These are phyloP conservation scores for Hypoxylon perforatum DNA, from an alignment of 495 filamentous ascomycete genomes.

Conservation along the genomic window DNA sequence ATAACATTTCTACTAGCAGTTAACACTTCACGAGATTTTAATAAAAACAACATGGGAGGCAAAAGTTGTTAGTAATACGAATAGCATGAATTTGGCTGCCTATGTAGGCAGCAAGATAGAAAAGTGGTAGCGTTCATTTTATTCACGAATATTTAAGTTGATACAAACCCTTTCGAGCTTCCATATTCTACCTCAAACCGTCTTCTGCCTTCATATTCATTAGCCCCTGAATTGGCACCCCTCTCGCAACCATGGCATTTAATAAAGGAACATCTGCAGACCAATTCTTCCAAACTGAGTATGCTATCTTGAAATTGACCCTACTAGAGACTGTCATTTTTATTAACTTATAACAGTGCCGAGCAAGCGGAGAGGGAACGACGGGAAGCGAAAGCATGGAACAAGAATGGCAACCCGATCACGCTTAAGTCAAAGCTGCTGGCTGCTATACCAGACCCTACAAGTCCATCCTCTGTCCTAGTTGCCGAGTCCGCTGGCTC, in stretches of 20 bases:
- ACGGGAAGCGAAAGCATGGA: slow-evolving; percentile 81
- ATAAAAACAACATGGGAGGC: not conserved
- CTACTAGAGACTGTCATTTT: not conserved
- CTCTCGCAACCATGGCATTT: slow-evolving; percentile 22
- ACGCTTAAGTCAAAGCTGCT: slow-evolving; percentile 85
- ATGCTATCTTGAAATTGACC: slow-evolving; percentile 47
- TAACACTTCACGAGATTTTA: slow-evolving; percentile 2
- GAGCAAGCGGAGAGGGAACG: slow-evolving; percentile 77
- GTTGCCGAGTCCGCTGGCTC: slow-evolving; percentile 86
- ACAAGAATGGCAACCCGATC: slow-evolving; percentile 85
- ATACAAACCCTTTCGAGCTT: slow-evolving; percentile 1
- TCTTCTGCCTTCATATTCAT: not conserved
- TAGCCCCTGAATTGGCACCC: slow-evolving; percentile 14
- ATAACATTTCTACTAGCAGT: slow-evolving; percentile 9
- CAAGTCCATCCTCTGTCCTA: slow-evolving; percentile 68
- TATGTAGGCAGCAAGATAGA: slow-evolving; percentile 28
- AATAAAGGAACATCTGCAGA: slow-evolving; percentile 44
- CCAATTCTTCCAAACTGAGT: slow-evolving; percentile 93
- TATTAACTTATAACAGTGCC: slow-evolving; percentile 61
- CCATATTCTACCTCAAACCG: not conserved
- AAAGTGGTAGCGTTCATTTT: not conserved
- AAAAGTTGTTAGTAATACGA: slow-evolving; percentile 14
- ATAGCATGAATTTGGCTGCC: slow-evolving; percentile 30
- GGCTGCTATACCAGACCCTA: slow-evolving; percentile 76
- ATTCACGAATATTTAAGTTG: not conserved